These are phyloP conservation scores for Irpex sp. DNA, from an alignment of 1,284 basidiomycete species.

Conservation along the genomic window DNA sequence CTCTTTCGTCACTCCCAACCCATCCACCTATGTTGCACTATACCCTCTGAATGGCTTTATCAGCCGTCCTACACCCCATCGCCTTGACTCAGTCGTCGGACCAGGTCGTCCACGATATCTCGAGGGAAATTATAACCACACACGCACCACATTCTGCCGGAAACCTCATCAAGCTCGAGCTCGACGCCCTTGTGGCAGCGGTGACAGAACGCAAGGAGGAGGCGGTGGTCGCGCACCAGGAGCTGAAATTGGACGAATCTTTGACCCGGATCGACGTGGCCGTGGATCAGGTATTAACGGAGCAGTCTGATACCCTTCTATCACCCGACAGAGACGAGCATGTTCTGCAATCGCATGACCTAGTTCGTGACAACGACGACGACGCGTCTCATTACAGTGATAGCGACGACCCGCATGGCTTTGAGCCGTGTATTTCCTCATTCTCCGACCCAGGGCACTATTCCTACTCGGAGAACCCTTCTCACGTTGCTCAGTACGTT, in stretches of 20 bases:
- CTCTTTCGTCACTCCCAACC: neutral
- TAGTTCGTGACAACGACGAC: neutral
- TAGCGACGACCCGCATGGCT: neutral
- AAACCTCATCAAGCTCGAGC: neutral
- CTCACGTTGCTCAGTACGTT: neutral
- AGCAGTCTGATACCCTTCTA: neutral
- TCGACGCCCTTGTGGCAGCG: neutral
- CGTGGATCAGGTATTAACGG: neutral
- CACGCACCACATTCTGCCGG: neutral
- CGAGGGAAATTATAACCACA: neutral
- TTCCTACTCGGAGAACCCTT: neutral
- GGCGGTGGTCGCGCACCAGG: neutral
- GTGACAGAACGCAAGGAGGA: neutral
- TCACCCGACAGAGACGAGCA: neutral
- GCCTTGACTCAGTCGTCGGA: too few relatives aligned
- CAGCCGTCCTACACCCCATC: neutral
- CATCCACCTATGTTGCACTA: neutral
- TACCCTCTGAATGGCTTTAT: neutral
- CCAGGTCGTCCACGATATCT: too few relatives aligned
- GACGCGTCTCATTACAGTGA: neutral
- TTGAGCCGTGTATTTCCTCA: neutral
- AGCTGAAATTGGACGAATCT: neutral
- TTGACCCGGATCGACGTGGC: neutral
- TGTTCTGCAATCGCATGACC: neutral
- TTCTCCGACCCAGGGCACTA: constrained; percentile 8